These are phyloP conservation scores for Voacanga thouarsii DNA, from an alignment of 257 asterid genomes.

Conservation along the genomic window DNA sequence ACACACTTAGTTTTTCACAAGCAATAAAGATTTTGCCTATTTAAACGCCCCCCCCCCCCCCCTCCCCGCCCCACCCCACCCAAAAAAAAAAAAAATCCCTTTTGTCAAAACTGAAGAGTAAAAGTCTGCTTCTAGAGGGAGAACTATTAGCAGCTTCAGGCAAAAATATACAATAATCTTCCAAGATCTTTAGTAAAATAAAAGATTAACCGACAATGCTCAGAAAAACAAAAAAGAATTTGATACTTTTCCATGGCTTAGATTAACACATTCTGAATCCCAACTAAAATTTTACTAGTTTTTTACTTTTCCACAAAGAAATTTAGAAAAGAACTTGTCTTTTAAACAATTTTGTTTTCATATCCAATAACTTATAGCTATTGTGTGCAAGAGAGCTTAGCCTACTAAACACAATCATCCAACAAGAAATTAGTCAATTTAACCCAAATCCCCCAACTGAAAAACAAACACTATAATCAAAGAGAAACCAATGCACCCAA, in stretches of 20 bases:
- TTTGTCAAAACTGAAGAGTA: not conserved
- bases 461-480: not conserved
- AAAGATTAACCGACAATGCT: not conserved
- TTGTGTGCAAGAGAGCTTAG: not conserved
- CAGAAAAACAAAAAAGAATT: not conserved
- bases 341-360: not conserved
- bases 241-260: not conserved
- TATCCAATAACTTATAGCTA: not conserved
- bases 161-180: not conserved
- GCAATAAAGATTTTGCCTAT: too few relatives aligned
- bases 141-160: not conserved
- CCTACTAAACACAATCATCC: not conserved
- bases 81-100: too few relatives aligned
- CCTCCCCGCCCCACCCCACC: too few relatives aligned
- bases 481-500: not conserved
- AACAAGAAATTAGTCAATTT: not conserved
- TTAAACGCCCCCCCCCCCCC: too few relatives aligned
- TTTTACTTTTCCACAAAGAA: not conserved
- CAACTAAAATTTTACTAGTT: not conserved
- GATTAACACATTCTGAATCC: not conserved
- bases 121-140: not conserved
- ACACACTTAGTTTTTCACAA: too few relatives aligned
- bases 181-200: not conserved
- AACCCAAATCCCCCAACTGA: not conserved
- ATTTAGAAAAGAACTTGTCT: not conserved